Base-by-base conservation (phyloP, 1,284 basidiomycete species). In the Moesziomyces globuligerus region DNA sequence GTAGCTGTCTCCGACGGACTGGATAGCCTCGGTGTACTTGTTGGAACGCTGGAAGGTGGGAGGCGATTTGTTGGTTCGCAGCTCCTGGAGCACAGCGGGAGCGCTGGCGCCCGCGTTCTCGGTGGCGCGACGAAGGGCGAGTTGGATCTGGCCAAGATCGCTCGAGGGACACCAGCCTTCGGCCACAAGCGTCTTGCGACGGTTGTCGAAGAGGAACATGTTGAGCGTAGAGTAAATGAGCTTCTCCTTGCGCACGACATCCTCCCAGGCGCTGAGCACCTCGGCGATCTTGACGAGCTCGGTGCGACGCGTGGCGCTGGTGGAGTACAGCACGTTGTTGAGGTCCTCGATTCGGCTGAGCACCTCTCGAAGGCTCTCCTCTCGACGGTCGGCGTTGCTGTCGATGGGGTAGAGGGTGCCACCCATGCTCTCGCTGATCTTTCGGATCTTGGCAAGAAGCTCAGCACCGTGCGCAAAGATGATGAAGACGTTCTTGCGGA, bases 391-490 rank as follows among this genome's bases (percentile, higher is more conserved):
- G 3, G 91, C 89, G 74, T 95, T 94, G 41, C 93, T 87, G 83
- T 98, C 95, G 81, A 99, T 95, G 32, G 94, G 93, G 85, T 95
- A 98, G 55, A 98, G 86, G 0, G 93, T 96, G 2, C 91, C 96
- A 43, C 96, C 94, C 92, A 98, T 97, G 28, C 92, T 94, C 85
- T 98, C 96, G 42, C 94, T 91, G 65, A 99, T 93, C 84, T 95
- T 98, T 82, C 95, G 92, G 81, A 99, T 98, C 87, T 98, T 99
- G 75, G 91, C 88, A 26, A 98, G 89, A 20, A 98, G 87, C 39
- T 91, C 90, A 46, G 93, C 89, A 32, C 96, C 96, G 78, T 99
- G 96, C 0, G 95, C 96, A 80, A 99, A 99, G 83, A 99, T 98
- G 85, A 99, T 96, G 86, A 99, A 99, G 40, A 98, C 96, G 75